Evolutionary conservation across 805 yeast genomes (phyloP).

Genomic region (Myxozyma lipomycoides): DNA sequence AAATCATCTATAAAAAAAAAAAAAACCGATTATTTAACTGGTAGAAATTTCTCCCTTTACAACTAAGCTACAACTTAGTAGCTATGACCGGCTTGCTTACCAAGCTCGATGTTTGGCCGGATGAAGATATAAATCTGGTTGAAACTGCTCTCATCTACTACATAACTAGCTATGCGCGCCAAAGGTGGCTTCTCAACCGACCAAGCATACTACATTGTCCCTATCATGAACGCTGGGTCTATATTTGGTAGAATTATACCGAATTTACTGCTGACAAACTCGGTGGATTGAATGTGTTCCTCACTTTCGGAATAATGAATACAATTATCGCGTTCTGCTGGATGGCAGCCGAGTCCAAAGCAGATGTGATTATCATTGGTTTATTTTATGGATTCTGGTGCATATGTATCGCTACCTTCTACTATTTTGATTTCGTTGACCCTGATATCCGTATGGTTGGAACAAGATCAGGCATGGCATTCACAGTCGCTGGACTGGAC

Average conservation of each 20-base stretch:
- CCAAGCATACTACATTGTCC: too few relatives aligned
- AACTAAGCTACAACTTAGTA: too few relatives aligned
- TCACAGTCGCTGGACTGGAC: constrained; percentile 54
- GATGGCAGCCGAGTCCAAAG: constrained; percentile 35
- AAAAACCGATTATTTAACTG: too few relatives aligned
- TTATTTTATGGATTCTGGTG: constrained; percentile 36
- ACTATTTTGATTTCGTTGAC: constrained; percentile 36
- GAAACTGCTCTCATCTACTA: too few relatives aligned
- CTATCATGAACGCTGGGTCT: constrained; percentile 40
- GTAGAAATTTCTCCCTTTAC: too few relatives aligned
- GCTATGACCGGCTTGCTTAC: too few relatives aligned
- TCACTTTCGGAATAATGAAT: constrained; percentile 35
- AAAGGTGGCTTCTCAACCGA: too few relatives aligned
- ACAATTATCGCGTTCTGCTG: constrained; percentile 37
- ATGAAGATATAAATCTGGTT: too few relatives aligned
- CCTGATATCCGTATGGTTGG: constrained; percentile 35
- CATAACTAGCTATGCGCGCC: too few relatives aligned
- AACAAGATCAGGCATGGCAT: constrained; percentile 56
- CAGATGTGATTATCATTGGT: constrained; percentile 34
- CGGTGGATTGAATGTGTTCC: constrained; percentile 46
- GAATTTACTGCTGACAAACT: constrained; percentile 47
- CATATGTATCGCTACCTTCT: too few relatives aligned
- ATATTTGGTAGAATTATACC: constrained; percentile 50
- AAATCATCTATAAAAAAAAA: too few relatives aligned
- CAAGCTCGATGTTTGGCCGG: too few relatives aligned